Conservation (phyloP, 192 early-diverging fungal species). For the Coemansia pectinata region DNA sequence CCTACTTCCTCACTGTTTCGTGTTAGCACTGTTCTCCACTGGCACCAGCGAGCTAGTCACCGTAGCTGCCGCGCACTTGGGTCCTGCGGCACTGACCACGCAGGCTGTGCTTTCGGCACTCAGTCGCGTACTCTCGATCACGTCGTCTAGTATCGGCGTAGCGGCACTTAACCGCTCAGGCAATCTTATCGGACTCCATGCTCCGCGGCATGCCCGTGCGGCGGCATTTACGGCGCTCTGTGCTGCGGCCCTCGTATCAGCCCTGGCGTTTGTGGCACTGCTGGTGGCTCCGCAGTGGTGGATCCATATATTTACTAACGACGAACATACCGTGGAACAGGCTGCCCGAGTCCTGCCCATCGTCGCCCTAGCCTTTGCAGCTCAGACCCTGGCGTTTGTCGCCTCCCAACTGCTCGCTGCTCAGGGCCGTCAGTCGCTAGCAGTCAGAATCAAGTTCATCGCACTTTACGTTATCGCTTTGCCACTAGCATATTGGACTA, state of each 20-base stretch:
- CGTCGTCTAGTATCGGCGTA: conserved; percentile 71
- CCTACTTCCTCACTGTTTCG: conserved; percentile 31
- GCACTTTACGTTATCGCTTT: conserved; percentile 57
- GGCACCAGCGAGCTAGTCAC: conserved; percentile 69
- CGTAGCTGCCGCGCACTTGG: conserved; percentile 79
- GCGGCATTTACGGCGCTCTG: conserved; percentile 9
- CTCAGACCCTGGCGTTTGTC: conserved; percentile 59
- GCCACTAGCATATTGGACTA: conserved; percentile 57
- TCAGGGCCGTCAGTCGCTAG: conserved; percentile 56
- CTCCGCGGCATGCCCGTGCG: conserved; percentile 18
- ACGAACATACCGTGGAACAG: conserved; percentile 14
- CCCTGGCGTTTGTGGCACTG: conserved; percentile 33
- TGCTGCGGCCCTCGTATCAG: conserved; percentile 24
- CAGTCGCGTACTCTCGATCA: conserved; percentile 65
- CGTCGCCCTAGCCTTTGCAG: conserved; percentile 19
- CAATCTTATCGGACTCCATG: conserved; percentile 63
- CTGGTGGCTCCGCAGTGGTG: conserved; percentile 22
- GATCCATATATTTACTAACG: conserved; percentile 58
- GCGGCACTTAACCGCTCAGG: conserved; percentile 82
- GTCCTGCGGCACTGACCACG: conserved; percentile 68
- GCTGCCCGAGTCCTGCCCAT: conserved; percentile 12
- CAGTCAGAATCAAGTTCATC: conserved; percentile 54
- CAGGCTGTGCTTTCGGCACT: conserved; percentile 80
- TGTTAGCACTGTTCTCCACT: conserved; percentile 38
- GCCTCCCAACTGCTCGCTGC: conserved; percentile 61